Percentiles rank a stretch among this genome's conserved stretches.
Conservation (phyloP, 2,329 filamentous ascomycete genomes). For the Cadophora luteo-olivacea region DNA sequence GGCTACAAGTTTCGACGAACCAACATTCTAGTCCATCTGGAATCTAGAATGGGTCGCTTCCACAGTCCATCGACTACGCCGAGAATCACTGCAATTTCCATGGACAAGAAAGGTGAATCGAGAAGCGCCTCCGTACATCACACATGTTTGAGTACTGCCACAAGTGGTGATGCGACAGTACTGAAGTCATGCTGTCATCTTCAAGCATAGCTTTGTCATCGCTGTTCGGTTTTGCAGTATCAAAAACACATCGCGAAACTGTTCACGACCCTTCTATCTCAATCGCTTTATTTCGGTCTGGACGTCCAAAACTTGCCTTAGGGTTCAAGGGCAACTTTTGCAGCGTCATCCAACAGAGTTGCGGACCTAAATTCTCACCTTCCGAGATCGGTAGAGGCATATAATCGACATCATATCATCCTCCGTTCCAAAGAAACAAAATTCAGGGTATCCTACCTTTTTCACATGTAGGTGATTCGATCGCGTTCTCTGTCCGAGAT, state of each 20-base stretch:
- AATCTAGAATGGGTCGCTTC: slow-evolving; percentile 4
- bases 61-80: not conserved
- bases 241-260: not conserved
- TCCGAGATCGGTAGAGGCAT: not conserved
- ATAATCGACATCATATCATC: not conserved
- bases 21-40: not conserved
- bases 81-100: slow-evolving; percentile 1
- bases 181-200: slow-evolving; percentile 2
- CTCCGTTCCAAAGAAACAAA: not conserved
- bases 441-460: not conserved
- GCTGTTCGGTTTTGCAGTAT: not conserved
- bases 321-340: not conserved
- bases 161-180: not conserved
- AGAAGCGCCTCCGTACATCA: not conserved
- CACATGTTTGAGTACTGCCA: slow-evolving; percentile 7
- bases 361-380: not conserved
- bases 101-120: slow-evolving; percentile 4
- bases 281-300: not conserved
- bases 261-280: not conserved
- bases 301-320: not conserved
- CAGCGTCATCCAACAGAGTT: not conserved
- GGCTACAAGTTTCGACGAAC: not conserved
- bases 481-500: not conserved
- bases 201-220: not conserved
- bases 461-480: slow-evolving; percentile 1